Conservation (phyloP, 2,329 filamentous ascomycete species). For the Lachnellula occidentalis region DNA sequence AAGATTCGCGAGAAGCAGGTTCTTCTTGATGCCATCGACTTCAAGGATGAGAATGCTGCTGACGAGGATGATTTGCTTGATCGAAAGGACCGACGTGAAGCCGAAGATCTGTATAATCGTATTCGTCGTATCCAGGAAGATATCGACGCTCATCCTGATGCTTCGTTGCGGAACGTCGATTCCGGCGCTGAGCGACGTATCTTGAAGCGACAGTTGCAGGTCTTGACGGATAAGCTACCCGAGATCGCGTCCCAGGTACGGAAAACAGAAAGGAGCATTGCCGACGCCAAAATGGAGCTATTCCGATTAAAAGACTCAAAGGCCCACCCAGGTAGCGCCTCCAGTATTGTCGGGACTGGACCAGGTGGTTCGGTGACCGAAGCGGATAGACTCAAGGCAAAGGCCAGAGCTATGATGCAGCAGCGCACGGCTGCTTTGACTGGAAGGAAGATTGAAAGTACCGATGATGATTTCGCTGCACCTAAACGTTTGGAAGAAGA, state of each 20-base stretch:
- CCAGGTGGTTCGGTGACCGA: constrained; percentile 88
- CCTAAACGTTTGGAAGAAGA: constrained; percentile 87
- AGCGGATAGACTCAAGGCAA: constrained; percentile 87
- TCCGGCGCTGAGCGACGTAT: constrained; percentile 83
- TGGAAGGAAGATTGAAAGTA: constrained; percentile 68
- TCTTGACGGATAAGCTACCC: constrained; percentile 81
- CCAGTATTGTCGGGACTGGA: constrained; percentile 83
- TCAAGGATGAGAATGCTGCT: constrained; percentile 80
- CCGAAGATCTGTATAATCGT: constrained; percentile 88
- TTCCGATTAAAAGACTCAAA: constrained; percentile 94
- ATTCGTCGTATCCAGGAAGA: constrained; percentile 91
- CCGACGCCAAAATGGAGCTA: constrained; percentile 83
- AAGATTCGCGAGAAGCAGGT: constrained; percentile 92
- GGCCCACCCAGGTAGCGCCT: constrained; percentile 74
- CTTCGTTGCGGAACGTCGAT: constrained; percentile 63
- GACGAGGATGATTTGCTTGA: constrained; percentile 93
- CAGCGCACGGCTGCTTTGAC: constrained; percentile 89
- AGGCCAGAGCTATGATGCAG: constrained; percentile 98
- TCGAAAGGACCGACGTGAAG: constrained; percentile 82
- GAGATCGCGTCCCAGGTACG: constrained; percentile 89
- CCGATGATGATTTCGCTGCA: constrained; percentile 69
- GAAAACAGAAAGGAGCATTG: constrained; percentile 84
- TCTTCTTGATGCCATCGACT: constrained; percentile 91
- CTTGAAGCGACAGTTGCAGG: constrained; percentile 84
- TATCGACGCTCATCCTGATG: constrained; percentile 85